Base-by-base conservation (phyloP, 495 filamentous ascomycete species). In the Letharia lupina region DNA sequence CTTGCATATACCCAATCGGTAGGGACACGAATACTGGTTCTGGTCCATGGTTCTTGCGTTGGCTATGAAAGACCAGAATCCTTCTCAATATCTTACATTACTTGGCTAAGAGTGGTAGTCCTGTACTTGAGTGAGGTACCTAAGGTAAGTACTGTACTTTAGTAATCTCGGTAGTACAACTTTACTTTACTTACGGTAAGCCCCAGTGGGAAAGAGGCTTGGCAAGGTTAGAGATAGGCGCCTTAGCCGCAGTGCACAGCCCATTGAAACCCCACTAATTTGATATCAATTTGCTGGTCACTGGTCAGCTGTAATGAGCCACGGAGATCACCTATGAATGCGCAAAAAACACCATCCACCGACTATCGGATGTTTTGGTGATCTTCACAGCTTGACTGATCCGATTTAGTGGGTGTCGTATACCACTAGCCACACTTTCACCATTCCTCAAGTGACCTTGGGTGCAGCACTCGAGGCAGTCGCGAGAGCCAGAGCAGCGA, bases 391-490 rank as follows among this genome's bases (percentile, higher is more conserved):
- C 4, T 15, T 28, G 16, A n/a, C 11, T 47, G 6, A 39, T 18
- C 15, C 12, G 16, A 47, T 60, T 45, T 7, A n/a, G 63, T 60
- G 28, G 54, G 6, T 44, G n/a, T 48, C 18, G 42, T 45, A 35
- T 42, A 28, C 31, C 41, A 44, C 33, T 11, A 60, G 42, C 18
- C 44, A 45, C 40, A 65, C 16, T 31, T 44, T 20, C n/a, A 59
- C 52, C 41, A 42, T 42, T 28, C n/a, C 48, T 23, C 56, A 35
- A 45, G 54, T 59, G 15, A 52, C 40, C 28, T 45, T 52, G 9
- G 40, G 28, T 45, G 16, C 54, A 45, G 56, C 37, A 40, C 40
- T 37, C 16, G 31, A 65, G 63, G 63, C 54, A 65, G 63, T 60
- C 63, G 41, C 63, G 56, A 58, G 15, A 18, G 33, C 31, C 10